phyloP scores from a whole-genome alignment of 106 monocot genomes.

The Allium cepa region DNA sequence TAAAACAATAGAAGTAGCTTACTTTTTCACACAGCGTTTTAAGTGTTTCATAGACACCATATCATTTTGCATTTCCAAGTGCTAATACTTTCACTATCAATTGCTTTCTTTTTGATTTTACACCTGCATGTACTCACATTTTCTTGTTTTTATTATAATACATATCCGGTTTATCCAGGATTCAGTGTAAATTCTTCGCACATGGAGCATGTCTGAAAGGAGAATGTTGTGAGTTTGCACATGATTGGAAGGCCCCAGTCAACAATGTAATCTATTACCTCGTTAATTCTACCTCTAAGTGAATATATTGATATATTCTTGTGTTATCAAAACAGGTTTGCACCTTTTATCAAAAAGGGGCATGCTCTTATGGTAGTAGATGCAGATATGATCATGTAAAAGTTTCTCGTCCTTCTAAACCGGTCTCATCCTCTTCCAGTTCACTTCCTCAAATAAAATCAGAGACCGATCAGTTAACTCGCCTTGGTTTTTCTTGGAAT shows the following conservation, averaged over 20 bases:
- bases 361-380: slow-evolving; percentile 83
- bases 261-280: slow-evolving; percentile 57
- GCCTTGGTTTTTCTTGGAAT: slow-evolving; percentile 11
- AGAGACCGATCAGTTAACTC: slow-evolving; percentile 14
- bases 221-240: slow-evolving; percentile 91
- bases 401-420: slow-evolving; percentile 27
- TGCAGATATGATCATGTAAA: slow-evolving; percentile 97
- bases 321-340: slow-evolving; percentile 44
- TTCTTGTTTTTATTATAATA: too few species aligned
- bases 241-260: slow-evolving; percentile 82
- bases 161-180: slow-evolving; percentile 30
- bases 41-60: too few species aligned
- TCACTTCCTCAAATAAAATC: slow-evolving; percentile 8
- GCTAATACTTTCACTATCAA: not conserved
- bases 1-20: too few species aligned
- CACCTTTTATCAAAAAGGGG: slow-evolving; percentile 95
- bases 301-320: not conserved
- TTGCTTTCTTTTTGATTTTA: not conserved
- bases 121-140: too few species aligned
- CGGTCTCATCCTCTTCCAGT: slow-evolving; percentile 33
- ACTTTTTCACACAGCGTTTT: too few species aligned
- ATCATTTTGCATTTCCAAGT: too few species aligned
- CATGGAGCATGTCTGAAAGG: slow-evolving; percentile 96
- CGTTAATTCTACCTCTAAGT: too few species aligned
- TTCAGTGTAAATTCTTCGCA: slow-evolving; percentile 82